phyloP scores from a whole-genome alignment of 352 stramenopile genomes.

The Globisporangium paddicum region DNA sequence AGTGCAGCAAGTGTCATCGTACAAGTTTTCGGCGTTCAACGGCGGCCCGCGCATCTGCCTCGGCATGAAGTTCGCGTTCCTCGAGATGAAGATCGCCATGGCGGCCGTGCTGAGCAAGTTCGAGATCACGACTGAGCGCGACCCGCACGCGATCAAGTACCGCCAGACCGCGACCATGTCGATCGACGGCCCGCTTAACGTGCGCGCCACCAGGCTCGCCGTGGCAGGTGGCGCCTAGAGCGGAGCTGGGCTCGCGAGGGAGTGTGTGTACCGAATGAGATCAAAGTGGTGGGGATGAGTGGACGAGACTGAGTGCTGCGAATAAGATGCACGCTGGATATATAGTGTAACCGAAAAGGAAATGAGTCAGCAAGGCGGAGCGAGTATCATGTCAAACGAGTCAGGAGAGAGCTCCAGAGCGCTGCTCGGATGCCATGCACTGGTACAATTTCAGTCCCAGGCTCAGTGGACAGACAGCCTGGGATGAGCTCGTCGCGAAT shows the following conservation, averaged over 20 bases:
- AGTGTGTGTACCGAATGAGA: background rate
- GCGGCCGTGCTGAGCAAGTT: conserved; percentile 48
- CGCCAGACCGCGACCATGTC: conserved; percentile 38
- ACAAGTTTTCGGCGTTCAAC: conserved; percentile 66
- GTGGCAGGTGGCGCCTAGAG: background rate
- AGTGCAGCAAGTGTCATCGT: conserved; percentile 39
- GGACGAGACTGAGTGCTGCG: background rate
- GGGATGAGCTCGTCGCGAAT: too few species aligned
- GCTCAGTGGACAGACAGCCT: too few species aligned
- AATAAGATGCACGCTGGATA: too few species aligned
- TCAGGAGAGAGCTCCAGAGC: too few species aligned
- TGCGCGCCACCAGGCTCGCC: conserved; percentile 4
- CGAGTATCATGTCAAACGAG: too few species aligned
- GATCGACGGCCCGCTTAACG: conserved; percentile 24
- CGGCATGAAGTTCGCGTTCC: conserved; percentile 57
- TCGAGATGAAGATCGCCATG: conserved; percentile 61
- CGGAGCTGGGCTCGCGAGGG: too few species aligned
- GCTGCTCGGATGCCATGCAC: too few species aligned
- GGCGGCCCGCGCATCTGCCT: conserved; percentile 63
- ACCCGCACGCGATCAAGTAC: conserved; percentile 41
- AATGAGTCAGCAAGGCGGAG: too few species aligned
- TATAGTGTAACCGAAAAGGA: too few species aligned
- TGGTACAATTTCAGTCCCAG: too few species aligned
- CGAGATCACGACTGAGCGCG: conserved; percentile 25
- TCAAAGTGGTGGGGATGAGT: background rate